phyloP scores from a whole-genome alignment of 331 rosid species.

The Rosa hybrid region DNA sequence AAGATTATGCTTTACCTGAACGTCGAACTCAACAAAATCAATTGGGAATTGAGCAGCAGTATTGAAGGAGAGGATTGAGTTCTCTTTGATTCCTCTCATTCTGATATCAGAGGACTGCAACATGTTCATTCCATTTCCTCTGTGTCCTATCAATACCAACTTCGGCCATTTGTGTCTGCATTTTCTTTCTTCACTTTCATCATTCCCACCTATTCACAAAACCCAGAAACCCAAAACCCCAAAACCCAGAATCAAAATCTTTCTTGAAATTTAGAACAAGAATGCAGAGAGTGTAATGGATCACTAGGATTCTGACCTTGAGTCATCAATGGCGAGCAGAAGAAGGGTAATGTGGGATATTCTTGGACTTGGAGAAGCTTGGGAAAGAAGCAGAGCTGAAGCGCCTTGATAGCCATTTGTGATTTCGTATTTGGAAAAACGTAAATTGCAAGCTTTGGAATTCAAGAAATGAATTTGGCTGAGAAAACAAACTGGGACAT shows the following conservation, averaged over 20 bases:
- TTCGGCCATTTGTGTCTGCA: constrained; percentile 23
- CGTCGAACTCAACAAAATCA: constrained; percentile 72
- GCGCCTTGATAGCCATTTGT: constrained; percentile 43
- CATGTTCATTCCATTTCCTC: constrained; percentile 81
- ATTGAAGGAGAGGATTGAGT: constrained; percentile 67
- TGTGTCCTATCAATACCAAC: constrained; percentile 68
- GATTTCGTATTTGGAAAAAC: neutral
- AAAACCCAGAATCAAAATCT: neutral
- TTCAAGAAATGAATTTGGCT: neutral
- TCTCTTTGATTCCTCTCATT: constrained; percentile 64
- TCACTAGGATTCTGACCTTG: neutral
- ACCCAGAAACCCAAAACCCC: neutral
- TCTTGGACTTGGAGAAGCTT: neutral
- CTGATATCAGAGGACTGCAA: constrained; percentile 60
- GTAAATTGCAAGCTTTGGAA: neutral
- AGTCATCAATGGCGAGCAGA: neutral
- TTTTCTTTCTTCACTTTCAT: constrained; percentile 3
- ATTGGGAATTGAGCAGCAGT: constrained; percentile 54
- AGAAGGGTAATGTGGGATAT: neutral
- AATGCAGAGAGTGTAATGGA: neutral
- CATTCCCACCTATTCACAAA: constrained; percentile 11
- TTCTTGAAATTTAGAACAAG: neutral
- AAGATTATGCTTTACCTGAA: constrained; percentile 50
- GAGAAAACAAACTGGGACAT: neutral
- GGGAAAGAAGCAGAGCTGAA: constrained; percentile 23